phyloP scores from a whole-genome alignment of 2,329 filamentous ascomycete genomes.

The Paraconiothyrium sp. region DNA sequence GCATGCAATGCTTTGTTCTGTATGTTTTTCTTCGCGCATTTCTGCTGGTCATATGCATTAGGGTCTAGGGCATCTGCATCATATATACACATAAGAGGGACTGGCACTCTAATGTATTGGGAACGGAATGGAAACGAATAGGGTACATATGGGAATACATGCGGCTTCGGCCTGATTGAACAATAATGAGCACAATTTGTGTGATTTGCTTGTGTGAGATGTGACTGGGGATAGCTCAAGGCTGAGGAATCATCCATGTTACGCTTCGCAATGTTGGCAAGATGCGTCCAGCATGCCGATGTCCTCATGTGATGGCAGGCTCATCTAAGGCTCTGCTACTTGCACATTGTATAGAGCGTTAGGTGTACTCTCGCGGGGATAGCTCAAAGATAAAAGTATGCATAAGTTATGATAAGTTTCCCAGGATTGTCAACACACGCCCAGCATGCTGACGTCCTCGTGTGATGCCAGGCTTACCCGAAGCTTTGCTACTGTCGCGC shows the following conservation, averaged over 20 bases:
- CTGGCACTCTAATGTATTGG: slow-evolving; percentile 1
- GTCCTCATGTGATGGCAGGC: neutral
- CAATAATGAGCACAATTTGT: neutral
- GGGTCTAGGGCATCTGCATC: slow-evolving; percentile 3
- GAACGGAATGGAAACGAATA: neutral
- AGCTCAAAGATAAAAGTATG: too few species aligned
- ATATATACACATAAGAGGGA: neutral
- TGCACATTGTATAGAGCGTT: neutral
- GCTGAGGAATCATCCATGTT: too few species aligned
- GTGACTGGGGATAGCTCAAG: too few species aligned
- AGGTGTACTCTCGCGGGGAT: neutral
- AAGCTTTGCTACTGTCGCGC: neutral
- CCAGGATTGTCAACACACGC: too few species aligned
- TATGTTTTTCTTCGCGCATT: slow-evolving; percentile 2
- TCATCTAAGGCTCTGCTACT: neutral
- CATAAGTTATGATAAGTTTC: too few species aligned
- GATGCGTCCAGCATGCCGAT: neutral
- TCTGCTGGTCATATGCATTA: slow-evolving; percentile 1
- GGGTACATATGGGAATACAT: slow-evolving; percentile 1
- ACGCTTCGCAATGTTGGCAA: too few species aligned
- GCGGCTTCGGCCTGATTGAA: neutral
- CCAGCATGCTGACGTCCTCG: neutral
- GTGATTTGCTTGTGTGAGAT: neutral
- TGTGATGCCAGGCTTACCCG: neutral
- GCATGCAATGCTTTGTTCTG: slow-evolving; percentile 1